These are phyloP conservation scores for Aegilops tauschii DNA, from an alignment of 176 grass and related monocot species.

Conservation along the genomic window DNA sequence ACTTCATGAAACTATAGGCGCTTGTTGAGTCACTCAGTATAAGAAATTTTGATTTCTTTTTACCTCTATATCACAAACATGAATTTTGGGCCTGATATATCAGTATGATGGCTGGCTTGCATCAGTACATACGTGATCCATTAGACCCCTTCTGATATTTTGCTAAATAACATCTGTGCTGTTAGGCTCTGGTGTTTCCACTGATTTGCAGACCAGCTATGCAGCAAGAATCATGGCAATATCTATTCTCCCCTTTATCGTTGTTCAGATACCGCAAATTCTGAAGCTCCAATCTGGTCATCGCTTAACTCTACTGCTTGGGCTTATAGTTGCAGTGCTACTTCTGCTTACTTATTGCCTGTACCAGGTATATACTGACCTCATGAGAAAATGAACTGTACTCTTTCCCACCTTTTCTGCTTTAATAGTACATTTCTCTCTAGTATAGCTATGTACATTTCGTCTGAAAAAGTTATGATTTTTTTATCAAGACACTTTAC, in stretches of 20 bases:
- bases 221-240: conserved; percentile 84
- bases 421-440: neutral
- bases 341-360: conserved; percentile 79
- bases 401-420: neutral
- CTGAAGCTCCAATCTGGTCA: conserved; percentile 70
- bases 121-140: neutral
- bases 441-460: neutral
- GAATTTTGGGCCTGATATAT: neutral
- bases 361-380: conserved; percentile 70
- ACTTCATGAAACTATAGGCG: neutral
- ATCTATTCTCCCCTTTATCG: conserved; percentile 84
- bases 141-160: neutral
- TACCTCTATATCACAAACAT: neutral
- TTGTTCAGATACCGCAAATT: conserved; percentile 79
- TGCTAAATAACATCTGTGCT: conserved; percentile 12
- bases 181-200: conserved; percentile 79
- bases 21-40: neutral
- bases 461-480: neutral
- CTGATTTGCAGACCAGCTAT: conserved; percentile 75
- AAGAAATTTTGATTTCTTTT: neutral
- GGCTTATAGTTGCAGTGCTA: conserved; percentile 52
- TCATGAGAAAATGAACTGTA: neutral
- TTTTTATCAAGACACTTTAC: neutral
- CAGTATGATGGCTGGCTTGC: neutral
- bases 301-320: conserved; percentile 54